phyloP scores from a whole-genome alignment of 2,329 filamentous ascomycete genomes.

The Penicillium sp. region DNA sequence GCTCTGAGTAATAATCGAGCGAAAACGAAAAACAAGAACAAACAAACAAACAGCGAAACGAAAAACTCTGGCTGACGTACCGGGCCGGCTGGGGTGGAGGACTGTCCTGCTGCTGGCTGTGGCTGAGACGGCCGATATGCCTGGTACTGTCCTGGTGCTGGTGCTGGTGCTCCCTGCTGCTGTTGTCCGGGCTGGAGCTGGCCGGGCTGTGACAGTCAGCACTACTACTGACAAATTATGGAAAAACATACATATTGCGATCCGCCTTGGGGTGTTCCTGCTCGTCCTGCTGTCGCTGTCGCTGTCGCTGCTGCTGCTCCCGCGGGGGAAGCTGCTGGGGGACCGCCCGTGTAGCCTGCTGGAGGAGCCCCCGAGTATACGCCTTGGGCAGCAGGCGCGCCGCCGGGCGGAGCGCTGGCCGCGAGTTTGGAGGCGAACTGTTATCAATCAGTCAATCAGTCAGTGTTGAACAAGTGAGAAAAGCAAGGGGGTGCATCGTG shows the following conservation, averaged over 20 bases:
- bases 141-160: constrained; percentile 42
- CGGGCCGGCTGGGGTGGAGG: constrained; percentile 23
- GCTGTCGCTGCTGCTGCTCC: constrained; percentile 28
- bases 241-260: constrained; percentile 50
- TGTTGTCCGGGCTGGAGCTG: too few relatives aligned
- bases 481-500: background rate
- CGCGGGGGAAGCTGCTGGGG: constrained; percentile 24
- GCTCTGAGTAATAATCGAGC: constrained; percentile 1
- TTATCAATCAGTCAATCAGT: background rate
- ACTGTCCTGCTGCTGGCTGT: constrained; percentile 14
- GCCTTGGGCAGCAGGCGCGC: constrained; percentile 19
- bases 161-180: constrained; percentile 13
- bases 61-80: constrained; percentile 29
- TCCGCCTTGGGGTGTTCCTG: constrained; percentile 24
- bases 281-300: too few relatives aligned
- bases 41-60: constrained; percentile 11
- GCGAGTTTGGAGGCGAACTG: constrained; percentile 41
- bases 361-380: constrained; percentile 33
- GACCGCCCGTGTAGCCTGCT: constrained; percentile 34
- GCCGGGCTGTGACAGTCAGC: too few relatives aligned
- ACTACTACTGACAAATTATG: too few relatives aligned
- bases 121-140: constrained; percentile 46
- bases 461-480: background rate
- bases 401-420: constrained; percentile 27
- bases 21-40: constrained; percentile 9